phyloP scores from a whole-genome alignment of 2,329 filamentous ascomycete species.

The Aspergillus hortae region DNA sequence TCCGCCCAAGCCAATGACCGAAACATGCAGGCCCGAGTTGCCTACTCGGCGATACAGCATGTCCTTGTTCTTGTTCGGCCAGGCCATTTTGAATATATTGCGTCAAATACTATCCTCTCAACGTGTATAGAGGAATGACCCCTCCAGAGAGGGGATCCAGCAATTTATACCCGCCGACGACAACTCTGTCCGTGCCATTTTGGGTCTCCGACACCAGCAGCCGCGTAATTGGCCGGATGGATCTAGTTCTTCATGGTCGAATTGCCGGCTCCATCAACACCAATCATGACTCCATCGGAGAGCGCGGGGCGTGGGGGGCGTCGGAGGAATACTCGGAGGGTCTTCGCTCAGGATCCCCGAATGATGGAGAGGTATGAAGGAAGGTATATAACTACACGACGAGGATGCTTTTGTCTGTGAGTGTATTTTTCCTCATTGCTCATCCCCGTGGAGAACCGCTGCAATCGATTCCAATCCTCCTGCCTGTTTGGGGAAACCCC shows the following conservation, averaged over 20 bases:
- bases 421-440: too few species aligned
- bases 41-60: constrained; percentile 73
- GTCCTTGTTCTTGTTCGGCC: constrained; percentile 28
- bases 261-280: neutral
- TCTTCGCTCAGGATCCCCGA: neutral
- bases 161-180: neutral
- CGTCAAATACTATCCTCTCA: too few species aligned
- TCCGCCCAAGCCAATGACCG: constrained; percentile 62
- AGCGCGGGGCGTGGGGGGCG: constrained; percentile 1
- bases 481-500: too few species aligned
- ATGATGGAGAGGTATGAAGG: too few species aligned
- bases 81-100: constrained; percentile 13
- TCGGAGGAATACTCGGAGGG: constrained; percentile 22
- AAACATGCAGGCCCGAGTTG: constrained; percentile 69
- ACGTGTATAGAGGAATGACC: too few species aligned
- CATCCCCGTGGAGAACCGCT: too few species aligned
- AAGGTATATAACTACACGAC: too few species aligned
- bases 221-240: neutral
- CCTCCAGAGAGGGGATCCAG: too few species aligned
- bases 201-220: too few species aligned
- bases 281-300: neutral
- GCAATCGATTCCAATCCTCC: too few species aligned
- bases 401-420: too few species aligned
- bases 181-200: too few species aligned
- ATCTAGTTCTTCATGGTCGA: neutral